Base-by-base conservation (phyloP, 2,329 filamentous ascomycete genomes). In the Botrytis sinoallii region DNA sequence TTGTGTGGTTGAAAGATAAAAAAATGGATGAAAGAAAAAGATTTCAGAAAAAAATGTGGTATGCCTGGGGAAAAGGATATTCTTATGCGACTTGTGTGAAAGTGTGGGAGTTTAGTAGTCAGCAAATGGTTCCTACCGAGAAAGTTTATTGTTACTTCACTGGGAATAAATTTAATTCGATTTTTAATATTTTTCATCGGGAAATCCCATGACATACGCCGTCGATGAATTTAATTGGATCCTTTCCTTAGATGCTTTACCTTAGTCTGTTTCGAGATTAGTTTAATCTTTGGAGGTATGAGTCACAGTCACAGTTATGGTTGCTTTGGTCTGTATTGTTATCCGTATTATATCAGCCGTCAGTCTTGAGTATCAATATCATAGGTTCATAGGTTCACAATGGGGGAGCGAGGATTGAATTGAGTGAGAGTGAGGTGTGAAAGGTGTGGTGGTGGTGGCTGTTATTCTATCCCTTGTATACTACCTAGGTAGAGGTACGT, bases 11-110 rank as follows among this genome's bases (percentile, higher is more conserved):
- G 59, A 38, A 4, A 40, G 48, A 52, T 52, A 52, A 52, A 52
- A 35, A 52, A 52, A 52, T 22, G n/a, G 25, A 38, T 61, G 10
- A 22, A 25, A 61, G 40, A 22, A 18, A 63, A 20, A 25, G 42
- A 8, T 38, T 4, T 14, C 10, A 38, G 1, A 16, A 14, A 63
- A 40, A 14, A n/a, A 6, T n/a, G 59, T 61, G 35, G 48, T 52
- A 3, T 14, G 48, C 25, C 25, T 63, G 60, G 60, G 60, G 60
- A 42, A 42, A 63, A 29, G 22, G 35, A n/a, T 63, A 63, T 63
- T 63, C 60, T 63, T 63, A 63, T 63, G 60, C 25, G 60, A 63
- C 38, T 42, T 42, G 40, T 65, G 61, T 32, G 25, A 42, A 64
- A 20, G 42, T 25, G 32, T 38, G n/a, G 42, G 25, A 64, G 38